These are phyloP conservation scores for Ganoderma lucidum DNA, from an alignment of 1,284 basidiomycete species.

Conservation along the genomic window DNA sequence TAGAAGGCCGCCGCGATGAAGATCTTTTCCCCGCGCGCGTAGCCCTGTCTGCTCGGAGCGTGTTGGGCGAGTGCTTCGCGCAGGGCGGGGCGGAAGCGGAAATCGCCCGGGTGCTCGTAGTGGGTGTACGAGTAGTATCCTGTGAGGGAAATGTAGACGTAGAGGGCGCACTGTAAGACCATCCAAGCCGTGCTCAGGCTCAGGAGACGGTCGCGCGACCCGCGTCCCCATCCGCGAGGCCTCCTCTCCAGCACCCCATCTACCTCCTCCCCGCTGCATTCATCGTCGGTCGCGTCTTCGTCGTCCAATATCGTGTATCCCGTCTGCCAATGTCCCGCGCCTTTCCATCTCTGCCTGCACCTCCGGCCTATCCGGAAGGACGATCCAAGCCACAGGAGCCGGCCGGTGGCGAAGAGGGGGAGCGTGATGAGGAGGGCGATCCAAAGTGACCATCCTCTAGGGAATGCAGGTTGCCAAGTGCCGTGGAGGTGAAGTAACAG, in stretches of 20 bases:
- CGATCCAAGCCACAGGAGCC: conserved; percentile 31
- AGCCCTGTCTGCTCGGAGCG: conserved; percentile 34
- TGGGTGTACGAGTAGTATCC: conserved; percentile 33
- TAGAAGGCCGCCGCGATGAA: conserved; percentile 51
- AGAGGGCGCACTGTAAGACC: conserved; percentile 30
- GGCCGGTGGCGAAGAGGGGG: conserved; percentile 32
- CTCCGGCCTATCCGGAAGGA: conserved; percentile 14
- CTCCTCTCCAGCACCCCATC: conserved; percentile 10
- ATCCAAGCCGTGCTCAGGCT: conserved; percentile 18
- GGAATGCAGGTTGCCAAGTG: conserved; percentile 34
- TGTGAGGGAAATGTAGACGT: conserved; percentile 26
- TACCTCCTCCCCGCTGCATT: conserved; percentile 11
- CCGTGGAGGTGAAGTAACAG: conserved; percentile 22
- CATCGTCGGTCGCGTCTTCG: neutral
- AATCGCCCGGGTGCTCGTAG: conserved; percentile 41
- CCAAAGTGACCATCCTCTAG: conserved; percentile 31
- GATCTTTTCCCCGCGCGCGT: conserved; percentile 42
- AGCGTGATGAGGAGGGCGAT: conserved; percentile 31
- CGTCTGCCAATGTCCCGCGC: conserved; percentile 12
- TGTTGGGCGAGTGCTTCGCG: conserved; percentile 32
- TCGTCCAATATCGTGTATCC: conserved; percentile 31
- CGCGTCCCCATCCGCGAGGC: conserved; percentile 9
- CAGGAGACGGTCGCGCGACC: conserved; percentile 15
- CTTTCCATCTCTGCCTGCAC: conserved; percentile 12
- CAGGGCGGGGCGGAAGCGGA: conserved; percentile 39